Evolutionary conservation across 2,329 filamentous ascomycete species (phyloP).

Genomic region (Fusarium floridanum): DNA sequence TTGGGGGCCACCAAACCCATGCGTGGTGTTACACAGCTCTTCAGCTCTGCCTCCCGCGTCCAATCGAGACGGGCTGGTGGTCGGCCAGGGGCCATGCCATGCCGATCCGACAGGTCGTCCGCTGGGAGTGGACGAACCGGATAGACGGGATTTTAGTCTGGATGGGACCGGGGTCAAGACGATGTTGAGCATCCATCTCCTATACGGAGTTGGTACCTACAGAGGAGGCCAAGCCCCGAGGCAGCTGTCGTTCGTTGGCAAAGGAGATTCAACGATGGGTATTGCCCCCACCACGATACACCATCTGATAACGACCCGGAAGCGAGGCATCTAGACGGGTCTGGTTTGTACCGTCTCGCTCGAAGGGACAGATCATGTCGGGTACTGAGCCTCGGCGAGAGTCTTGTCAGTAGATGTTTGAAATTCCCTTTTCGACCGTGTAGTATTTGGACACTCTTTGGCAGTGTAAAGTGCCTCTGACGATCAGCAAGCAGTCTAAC

Average conservation of each 20-base stretch:
- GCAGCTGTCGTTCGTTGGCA: background rate
- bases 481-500: background rate
- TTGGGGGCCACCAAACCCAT: background rate
- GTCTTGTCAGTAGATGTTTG: background rate
- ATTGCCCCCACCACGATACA: background rate
- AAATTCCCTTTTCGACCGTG: background rate
- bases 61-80: background rate
- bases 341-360: background rate
- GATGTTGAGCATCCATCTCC: background rate
- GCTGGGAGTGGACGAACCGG: slow-evolving; percentile 1
- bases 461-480: background rate
- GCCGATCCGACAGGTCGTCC: background rate
- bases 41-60: background rate
- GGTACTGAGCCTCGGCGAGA: background rate
- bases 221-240: background rate
- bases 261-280: background rate
- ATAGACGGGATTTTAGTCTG: background rate
- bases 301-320: background rate
- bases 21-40: background rate
- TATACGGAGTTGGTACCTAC: background rate
- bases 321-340: background rate
- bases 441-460: background rate
- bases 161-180: background rate
- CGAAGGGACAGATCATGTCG: background rate
- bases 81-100: background rate